Conservation (phyloP, 2,329 filamentous ascomycete species). For the Didymella arachidicola region DNA sequence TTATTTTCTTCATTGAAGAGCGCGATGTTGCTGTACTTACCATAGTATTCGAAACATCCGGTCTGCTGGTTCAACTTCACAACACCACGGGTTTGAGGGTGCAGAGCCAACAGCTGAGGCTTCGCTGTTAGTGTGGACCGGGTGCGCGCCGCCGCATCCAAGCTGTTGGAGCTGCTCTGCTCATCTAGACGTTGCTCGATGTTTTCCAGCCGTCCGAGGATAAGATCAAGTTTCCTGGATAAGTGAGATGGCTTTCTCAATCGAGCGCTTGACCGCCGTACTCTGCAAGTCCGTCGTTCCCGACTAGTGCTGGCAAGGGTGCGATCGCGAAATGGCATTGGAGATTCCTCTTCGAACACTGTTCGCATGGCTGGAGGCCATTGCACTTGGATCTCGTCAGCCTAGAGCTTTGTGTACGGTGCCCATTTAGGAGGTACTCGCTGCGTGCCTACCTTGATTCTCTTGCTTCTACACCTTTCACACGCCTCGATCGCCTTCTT, state of each 20-base stretch:
- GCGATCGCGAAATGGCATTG: not conserved
- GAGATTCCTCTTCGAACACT: not conserved
- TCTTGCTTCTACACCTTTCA: not conserved
- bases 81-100: not conserved
- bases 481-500: not conserved
- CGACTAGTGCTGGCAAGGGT: not conserved
- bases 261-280: not conserved
- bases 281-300: not conserved
- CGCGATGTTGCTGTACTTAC: not conserved
- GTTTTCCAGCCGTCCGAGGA: not conserved
- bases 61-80: not conserved
- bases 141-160: not conserved
- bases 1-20: not conserved
- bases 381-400: not conserved
- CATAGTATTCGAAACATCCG: not conserved
- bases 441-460: not conserved
- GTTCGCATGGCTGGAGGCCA: not conserved
- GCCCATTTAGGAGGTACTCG: not conserved
- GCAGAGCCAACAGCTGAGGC: not conserved
- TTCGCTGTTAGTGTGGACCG: not conserved
- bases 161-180: not conserved
- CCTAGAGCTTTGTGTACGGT: not conserved
- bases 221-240: not conserved
- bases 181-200: not conserved
- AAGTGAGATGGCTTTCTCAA: not conserved